Evolutionary conservation across 768 basidiomycete species (phyloP).

Genomic region (Leucocoprinus birnbaumii): DNA sequence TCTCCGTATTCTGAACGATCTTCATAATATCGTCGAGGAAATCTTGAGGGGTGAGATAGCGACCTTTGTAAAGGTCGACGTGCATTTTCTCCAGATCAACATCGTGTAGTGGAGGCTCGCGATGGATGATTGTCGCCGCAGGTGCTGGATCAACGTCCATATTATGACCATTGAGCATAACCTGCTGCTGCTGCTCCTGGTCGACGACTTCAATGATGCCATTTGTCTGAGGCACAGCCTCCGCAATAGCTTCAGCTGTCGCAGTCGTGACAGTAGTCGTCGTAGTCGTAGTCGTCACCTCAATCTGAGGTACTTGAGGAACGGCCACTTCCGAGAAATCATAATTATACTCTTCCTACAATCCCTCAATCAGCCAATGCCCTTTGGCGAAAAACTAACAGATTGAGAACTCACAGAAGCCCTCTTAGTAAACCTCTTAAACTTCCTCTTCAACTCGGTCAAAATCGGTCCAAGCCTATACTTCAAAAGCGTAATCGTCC

Average conservation of each 20-base stretch:
- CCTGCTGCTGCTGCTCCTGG: constrained; percentile 29
- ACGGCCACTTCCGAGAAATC: constrained; percentile 24
- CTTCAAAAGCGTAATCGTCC: constrained; percentile 76
- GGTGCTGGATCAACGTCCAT: constrained; percentile 7
- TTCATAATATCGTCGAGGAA: constrained; percentile 83
- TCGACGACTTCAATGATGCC: constrained; percentile 43
- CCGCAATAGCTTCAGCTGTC: constrained; percentile 16
- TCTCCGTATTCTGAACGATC: constrained; percentile 73
- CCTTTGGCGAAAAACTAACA: not conserved
- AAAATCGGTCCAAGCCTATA: constrained; percentile 90
- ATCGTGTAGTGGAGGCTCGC: constrained; percentile 60
- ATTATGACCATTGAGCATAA: constrained; percentile 17
- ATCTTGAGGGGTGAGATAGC: constrained; percentile 84
- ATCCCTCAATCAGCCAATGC: not conserved
- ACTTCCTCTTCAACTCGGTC: constrained; percentile 87
- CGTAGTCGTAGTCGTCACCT: constrained; percentile 20
- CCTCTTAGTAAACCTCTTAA: constrained; percentile 83
- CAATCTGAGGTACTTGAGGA: constrained; percentile 7
- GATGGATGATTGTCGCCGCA: constrained; percentile 20
- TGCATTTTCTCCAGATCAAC: constrained; percentile 95
- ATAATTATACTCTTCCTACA: constrained; percentile 75
- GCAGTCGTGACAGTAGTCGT: constrained; percentile 21
- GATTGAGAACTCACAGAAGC: constrained; percentile 53
- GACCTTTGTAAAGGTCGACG: constrained; percentile 74
- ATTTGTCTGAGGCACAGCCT: constrained; percentile 36